These are phyloP conservation scores for Taxawa tesnikishii DNA, from an alignment of 2,329 filamentous ascomycete genomes.

Conservation along the genomic window DNA sequence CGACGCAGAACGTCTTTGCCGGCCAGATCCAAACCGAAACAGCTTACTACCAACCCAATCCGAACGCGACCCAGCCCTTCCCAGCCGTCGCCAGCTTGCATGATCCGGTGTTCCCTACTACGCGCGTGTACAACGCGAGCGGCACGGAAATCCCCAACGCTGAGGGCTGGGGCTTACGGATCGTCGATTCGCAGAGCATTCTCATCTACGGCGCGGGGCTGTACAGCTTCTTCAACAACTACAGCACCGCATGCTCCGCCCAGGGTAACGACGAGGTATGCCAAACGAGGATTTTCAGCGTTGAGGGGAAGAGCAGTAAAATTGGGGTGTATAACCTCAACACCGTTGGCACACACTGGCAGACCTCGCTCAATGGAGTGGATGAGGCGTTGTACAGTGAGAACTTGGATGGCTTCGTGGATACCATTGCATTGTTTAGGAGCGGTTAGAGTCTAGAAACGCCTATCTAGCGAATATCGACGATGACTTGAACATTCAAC, in stretches of 20 bases:
- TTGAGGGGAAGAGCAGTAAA: conserved; percentile 27
- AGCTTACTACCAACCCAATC: conserved; percentile 74
- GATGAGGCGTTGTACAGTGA: conserved; percentile 31
- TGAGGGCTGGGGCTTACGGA: conserved; percentile 53
- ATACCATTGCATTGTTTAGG: conserved; percentile 30
- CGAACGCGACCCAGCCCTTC: conserved; percentile 58
- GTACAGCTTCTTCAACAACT: conserved; percentile 59
- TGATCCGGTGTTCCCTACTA: conserved; percentile 55
- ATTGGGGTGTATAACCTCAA: conserved; percentile 36
- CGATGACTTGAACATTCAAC: too few species aligned
- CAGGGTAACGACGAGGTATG: conserved; percentile 28
- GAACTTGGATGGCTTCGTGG: conserved; percentile 33
- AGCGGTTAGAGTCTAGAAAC: too few species aligned
- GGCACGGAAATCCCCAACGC: conserved; percentile 25
- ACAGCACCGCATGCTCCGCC: conserved; percentile 33
- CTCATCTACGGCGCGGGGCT: conserved; percentile 51
- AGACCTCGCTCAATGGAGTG: conserved; percentile 32
- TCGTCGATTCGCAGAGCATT: conserved; percentile 44
- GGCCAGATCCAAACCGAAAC: conserved; percentile 71
- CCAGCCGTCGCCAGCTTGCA: conserved; percentile 41
- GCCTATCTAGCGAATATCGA: too few species aligned
- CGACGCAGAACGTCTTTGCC: conserved; percentile 35
- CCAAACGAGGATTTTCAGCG: conserved; percentile 35
- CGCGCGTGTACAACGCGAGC: conserved; percentile 5
- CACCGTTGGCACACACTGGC: conserved; percentile 26